These are phyloP conservation scores for Metarhizium humberi DNA, from an alignment of 2,329 filamentous ascomycete genomes.

Conservation along the genomic window DNA sequence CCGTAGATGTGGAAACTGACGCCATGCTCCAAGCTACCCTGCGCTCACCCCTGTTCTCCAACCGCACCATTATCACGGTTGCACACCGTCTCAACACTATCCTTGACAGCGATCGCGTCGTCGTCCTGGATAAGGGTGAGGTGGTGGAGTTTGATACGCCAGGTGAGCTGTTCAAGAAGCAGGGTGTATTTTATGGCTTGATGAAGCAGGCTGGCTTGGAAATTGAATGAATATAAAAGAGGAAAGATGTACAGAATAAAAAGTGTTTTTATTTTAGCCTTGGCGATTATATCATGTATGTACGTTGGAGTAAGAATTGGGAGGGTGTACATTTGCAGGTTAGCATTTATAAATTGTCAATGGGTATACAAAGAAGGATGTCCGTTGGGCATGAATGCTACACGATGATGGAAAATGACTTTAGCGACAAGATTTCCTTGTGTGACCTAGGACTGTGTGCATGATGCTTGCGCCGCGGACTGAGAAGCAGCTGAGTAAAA, in stretches of 20 bases:
- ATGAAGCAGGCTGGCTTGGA: constrained; percentile 82
- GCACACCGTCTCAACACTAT: constrained; percentile 98
- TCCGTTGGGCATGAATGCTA: too few species aligned
- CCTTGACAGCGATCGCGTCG: constrained; percentile 76
- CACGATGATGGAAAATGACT: too few species aligned
- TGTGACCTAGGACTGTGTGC: too few species aligned
- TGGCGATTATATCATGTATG: neutral
- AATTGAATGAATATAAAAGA: constrained; percentile 24
- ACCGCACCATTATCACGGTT: constrained; percentile 96
- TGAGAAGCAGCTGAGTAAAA: too few species aligned
- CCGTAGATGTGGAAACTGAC: constrained; percentile 59
- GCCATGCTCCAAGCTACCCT: constrained; percentile 56
- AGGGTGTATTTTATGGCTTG: constrained; percentile 76
- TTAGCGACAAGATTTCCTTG: too few species aligned
- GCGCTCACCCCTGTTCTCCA: constrained; percentile 62
- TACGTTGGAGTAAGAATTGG: neutral
- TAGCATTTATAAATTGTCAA: too few species aligned
- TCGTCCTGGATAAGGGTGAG: constrained; percentile 83
- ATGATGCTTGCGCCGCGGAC: too few species aligned
- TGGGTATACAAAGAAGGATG: too few species aligned
- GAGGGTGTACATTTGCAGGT: neutral
- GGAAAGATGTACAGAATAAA: neutral
- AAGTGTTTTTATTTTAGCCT: neutral
- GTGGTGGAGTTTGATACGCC: constrained; percentile 93
- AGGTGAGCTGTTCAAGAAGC: constrained; percentile 61